Evolutionary conservation across 2,329 filamentous ascomycete genomes (phyloP), one percentile per base, ranked within the genome.

Genomic region (Parascedosporium putredinis): DNA sequence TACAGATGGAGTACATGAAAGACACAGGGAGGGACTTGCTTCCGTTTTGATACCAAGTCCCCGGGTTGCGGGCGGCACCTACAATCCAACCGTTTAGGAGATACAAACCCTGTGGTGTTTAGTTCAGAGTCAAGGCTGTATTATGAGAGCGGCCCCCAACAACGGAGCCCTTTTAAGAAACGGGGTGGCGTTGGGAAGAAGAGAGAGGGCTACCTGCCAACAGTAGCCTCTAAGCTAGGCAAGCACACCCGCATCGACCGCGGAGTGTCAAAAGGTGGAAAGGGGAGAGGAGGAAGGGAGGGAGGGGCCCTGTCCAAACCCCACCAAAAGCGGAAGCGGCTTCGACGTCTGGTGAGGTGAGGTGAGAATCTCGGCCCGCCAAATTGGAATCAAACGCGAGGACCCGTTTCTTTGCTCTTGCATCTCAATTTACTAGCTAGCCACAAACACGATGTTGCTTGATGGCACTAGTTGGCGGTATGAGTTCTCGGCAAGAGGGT

Each of bases 141-240:
- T n/a, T n/a, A n/a, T n/a, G n/a, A n/a, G n/a, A n/a, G n/a, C 24
- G 45, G 45, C 46, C 33, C 33, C 46, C 46, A 48, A 48, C 20
- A 48, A 48, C 46, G 46, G 46, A n/a, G 8, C 31, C 46, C 5
- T 8, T 40, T 48, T 38, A 33, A 33, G 46, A 45, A 45, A 48
- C 24, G 23, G 33, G 33, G 18, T 12, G 45, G 23, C 6, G 22
- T 12, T 10, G n/a, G 8, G 29, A 27, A 22, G 16, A 10, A n/a
- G 5, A 23, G 22, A 38, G 14, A 16, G 34, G 23, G 29, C 8
- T 23, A 1, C 16, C 33, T 18, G 29, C 16, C 9, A 47, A 18
- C 22, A 40, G 20, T 9, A 48, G 14, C 31, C 23, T 42, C 14
- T 22, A 4, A 10, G 38, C 16, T 22, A 20, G n/a, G 7, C 38